Base-by-base conservation (phyloP, 2,329 filamentous ascomycete species). In the Seiridium cupressi region DNA sequence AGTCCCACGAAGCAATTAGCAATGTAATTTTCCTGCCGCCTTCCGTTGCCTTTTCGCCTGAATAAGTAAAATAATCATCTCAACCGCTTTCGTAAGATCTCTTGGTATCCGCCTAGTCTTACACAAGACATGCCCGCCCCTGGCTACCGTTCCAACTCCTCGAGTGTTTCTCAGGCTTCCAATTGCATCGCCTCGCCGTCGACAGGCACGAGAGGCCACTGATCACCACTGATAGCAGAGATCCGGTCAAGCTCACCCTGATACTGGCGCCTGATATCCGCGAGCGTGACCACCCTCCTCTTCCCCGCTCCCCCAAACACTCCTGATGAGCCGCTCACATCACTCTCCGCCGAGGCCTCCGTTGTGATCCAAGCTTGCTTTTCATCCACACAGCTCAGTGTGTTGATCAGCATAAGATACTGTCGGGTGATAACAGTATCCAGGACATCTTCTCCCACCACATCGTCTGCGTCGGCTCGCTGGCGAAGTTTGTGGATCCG, bases 381-480 rank as follows among this genome's bases (percentile, higher is more conserved):
- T 60, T 88, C 81, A 54, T 91, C 87, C 46, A 97, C 92, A 64
- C 92, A 97, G 65, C 90, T 92, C 62, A 99, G 81, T 1, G 92
- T 89, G 72, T 99, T 99, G 78, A 99, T 96, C 49, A 99, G 84
- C 62, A 93, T 83, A n/a, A 98, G 79, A 68, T 96, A 95, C 69
- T 92, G 89, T 66, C 90, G 86, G 51, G 89, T 87, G 38, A 91
- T 82, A 0, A 82, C 81, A 0, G 86, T 89, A 66, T 89, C 86
- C 9, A 87, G 77, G 3, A 81, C 79, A 62, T 88, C 86, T 18
- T 82, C 82, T 3, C 78, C 77, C 1, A 64, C 69, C n/a, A 83
- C 74, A 62, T 79, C 81, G 62, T 89, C 84, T 3, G 83, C 85
- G 64, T 87, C 84, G 32, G 85, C 84, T 0, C 84, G 79, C 34